A percentile compares a stretch with the other conserved stretches of the same genome.
Conservation (phyloP, 768 basidiomycete genomes). For the Rhizopogon roseolus region DNA sequence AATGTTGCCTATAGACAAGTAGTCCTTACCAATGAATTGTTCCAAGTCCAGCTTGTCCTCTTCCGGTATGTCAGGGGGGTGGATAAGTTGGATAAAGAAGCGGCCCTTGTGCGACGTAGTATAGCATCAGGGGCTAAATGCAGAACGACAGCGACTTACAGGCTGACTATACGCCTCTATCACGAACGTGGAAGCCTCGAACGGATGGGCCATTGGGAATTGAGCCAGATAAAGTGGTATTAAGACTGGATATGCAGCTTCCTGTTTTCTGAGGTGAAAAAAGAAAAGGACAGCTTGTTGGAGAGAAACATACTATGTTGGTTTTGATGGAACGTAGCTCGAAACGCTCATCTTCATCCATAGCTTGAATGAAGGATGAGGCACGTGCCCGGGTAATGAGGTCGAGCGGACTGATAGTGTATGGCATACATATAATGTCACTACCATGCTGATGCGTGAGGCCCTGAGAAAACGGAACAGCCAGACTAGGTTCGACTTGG, state of each 20-base stretch:
- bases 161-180: conserved; percentile 20
- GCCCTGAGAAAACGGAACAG: conserved; percentile 45
- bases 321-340: conserved; percentile 39
- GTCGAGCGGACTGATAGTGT: conserved; percentile 47
- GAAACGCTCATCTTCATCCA: conserved; percentile 33
- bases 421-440: conserved; percentile 55
- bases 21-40: background rate
- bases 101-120: conserved; percentile 8
- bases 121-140: background rate
- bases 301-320: conserved; percentile 36
- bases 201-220: conserved; percentile 33
- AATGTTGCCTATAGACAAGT: conserved; percentile 2
- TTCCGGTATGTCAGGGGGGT: conserved; percentile 7
- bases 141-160: conserved; percentile 10
- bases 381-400: conserved; percentile 33
- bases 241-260: conserved; percentile 58
- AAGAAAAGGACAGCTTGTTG: background rate
- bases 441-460: conserved; percentile 43
- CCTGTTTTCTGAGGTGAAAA: conserved; percentile 27
- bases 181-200: conserved; percentile 24
- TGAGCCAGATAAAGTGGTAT: conserved; percentile 59
- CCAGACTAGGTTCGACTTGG: conserved; percentile 15
- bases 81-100: conserved; percentile 22
- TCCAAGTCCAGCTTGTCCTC: background rate
- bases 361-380: conserved; percentile 31